Evolutionary conservation across 805 yeast genomes (phyloP).

Genomic region (Saturnispora saitoi): DNA sequence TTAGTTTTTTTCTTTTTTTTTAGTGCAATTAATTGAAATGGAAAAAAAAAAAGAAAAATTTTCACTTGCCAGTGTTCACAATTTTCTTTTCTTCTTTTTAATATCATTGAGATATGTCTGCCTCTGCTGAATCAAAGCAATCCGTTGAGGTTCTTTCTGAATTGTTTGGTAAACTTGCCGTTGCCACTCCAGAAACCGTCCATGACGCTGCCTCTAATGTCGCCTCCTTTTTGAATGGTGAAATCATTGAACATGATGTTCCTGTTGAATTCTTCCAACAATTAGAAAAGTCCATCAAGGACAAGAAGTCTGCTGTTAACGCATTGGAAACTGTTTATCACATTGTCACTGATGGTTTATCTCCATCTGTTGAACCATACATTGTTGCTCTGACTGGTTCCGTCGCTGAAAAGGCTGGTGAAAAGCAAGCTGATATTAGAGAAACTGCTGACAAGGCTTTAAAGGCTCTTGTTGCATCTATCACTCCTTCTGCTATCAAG

Average conservation of each 20-base stretch:
- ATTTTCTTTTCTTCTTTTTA: slow-evolving; percentile 2
- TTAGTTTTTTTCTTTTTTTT: slow-evolving; percentile 5
- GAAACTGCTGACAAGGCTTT: slow-evolving; percentile 70
- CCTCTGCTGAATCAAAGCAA: slow-evolving; percentile 52
- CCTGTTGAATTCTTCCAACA: slow-evolving; percentile 80
- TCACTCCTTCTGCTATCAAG: slow-evolving; percentile 93
- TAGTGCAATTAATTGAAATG: not conserved
- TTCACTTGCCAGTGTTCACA: not conserved
- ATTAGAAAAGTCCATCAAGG: slow-evolving; percentile 64
- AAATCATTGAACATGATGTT: slow-evolving; percentile 96
- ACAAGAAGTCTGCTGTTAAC: slow-evolving; percentile 76
- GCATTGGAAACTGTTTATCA: slow-evolving; percentile 79
- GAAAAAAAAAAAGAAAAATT: slow-evolving; percentile 3
- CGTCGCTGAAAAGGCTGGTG: slow-evolving; percentile 77
- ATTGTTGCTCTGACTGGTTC: slow-evolving; percentile 67
- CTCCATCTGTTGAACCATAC: slow-evolving; percentile 95
- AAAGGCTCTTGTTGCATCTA: slow-evolving; percentile 64
- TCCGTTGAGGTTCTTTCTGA: slow-evolving; percentile 80
- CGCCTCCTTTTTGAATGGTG: slow-evolving; percentile 89
- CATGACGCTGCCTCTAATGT: slow-evolving; percentile 82
- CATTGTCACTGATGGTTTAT: slow-evolving; percentile 74
- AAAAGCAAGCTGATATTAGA: slow-evolving; percentile 73
- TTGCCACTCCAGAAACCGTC: slow-evolving; percentile 79
- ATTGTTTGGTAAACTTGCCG: slow-evolving; percentile 84
- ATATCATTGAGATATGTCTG: slow-evolving; percentile 11